Evolutionary conservation across 768 basidiomycete species (phyloP).

Genomic region (Kwoniella botswanensis): DNA sequence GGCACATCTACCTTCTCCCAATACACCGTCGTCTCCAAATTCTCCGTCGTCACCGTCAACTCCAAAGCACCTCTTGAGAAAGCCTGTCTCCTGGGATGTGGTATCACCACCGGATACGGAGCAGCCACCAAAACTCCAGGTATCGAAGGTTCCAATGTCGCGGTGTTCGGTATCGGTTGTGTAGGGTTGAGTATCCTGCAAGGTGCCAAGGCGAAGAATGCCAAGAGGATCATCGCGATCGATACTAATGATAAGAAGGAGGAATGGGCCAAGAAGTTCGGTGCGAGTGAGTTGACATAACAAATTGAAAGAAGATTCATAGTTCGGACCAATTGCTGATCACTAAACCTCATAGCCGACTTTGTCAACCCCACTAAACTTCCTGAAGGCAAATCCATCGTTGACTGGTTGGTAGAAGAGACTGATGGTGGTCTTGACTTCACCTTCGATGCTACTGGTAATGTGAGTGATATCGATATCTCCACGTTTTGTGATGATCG

Average conservation of each 20-base stretch:
- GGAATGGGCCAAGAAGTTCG: constrained; percentile 87
- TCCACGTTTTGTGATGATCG: too few species aligned
- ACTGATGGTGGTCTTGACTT: constrained; percentile 97
- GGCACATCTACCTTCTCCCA: constrained; percentile 99
- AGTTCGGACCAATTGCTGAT: too few species aligned
- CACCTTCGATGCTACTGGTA: constrained; percentile 97
- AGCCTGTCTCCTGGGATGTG: constrained; percentile 90
- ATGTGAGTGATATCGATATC: constrained; percentile 62
- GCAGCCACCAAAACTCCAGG: constrained; percentile 90
- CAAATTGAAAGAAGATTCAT: neutral
- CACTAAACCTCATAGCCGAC: constrained; percentile 62
- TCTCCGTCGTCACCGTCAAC: constrained; percentile 90
- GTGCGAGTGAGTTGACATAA: constrained; percentile 65
- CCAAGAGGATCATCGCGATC: constrained; percentile 86
- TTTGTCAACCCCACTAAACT: constrained; percentile 84
- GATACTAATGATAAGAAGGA: constrained; percentile 88
- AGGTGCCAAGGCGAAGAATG: constrained; percentile 75
- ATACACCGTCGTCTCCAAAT: constrained; percentile 97
- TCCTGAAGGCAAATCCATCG: constrained; percentile 79
- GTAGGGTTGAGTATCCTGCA: constrained; percentile 93
- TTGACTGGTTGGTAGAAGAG: constrained; percentile 84
- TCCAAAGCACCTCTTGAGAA: constrained; percentile 86
- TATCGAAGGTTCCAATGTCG: constrained; percentile 75
- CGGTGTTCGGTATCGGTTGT: constrained; percentile 92
- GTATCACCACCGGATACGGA: constrained; percentile 99